Evolutionary conservation across 2,329 filamentous ascomycete genomes (phyloP).

Genomic region (Fusarium tanahbumbuense): DNA sequence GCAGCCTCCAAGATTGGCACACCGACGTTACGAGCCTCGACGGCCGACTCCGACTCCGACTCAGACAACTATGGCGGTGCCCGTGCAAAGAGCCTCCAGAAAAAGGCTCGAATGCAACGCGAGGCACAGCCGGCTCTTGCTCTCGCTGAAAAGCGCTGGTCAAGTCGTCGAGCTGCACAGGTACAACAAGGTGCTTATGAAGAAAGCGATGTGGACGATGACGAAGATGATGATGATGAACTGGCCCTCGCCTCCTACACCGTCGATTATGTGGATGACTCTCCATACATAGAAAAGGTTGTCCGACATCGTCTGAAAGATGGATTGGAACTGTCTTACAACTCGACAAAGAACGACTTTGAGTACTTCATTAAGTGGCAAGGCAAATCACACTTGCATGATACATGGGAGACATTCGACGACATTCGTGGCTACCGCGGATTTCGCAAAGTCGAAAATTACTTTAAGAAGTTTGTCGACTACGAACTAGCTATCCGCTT

Average conservation of each 20-base stretch:
- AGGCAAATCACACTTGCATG: slow-evolving; percentile 92
- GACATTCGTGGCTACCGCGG: slow-evolving; percentile 82
- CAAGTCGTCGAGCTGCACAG: slow-evolving; percentile 84
- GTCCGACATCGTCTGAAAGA: slow-evolving; percentile 86
- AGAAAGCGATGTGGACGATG: slow-evolving; percentile 73
- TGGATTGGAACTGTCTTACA: slow-evolving; percentile 68
- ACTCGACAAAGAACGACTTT: slow-evolving; percentile 77
- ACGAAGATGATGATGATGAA: slow-evolving; percentile 73
- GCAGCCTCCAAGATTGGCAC: slow-evolving; percentile 71
- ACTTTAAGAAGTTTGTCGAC: slow-evolving; percentile 84
- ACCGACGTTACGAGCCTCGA: slow-evolving; percentile 64
- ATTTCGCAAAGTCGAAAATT: slow-evolving; percentile 92
- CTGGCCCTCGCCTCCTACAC: slow-evolving; percentile 73
- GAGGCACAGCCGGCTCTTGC: slow-evolving; percentile 74
- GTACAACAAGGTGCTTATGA: slow-evolving; percentile 72
- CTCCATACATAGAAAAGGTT: slow-evolving; percentile 89
- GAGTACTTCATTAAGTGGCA: slow-evolving; percentile 98
- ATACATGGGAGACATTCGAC: slow-evolving; percentile 90
- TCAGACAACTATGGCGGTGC: slow-evolving; percentile 85
- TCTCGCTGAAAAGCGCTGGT: slow-evolving; percentile 88
- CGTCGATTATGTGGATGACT: slow-evolving; percentile 77
- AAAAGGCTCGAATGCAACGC: slow-evolving; percentile 81
- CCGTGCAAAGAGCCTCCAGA: slow-evolving; percentile 74
- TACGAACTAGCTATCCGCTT: slow-evolving; percentile 82
- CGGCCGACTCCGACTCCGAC: slow-evolving; percentile 73